phyloP scores from a whole-genome alignment of 1,284 basidiomycete genomes.

The Cryptococcus sp. region DNA sequence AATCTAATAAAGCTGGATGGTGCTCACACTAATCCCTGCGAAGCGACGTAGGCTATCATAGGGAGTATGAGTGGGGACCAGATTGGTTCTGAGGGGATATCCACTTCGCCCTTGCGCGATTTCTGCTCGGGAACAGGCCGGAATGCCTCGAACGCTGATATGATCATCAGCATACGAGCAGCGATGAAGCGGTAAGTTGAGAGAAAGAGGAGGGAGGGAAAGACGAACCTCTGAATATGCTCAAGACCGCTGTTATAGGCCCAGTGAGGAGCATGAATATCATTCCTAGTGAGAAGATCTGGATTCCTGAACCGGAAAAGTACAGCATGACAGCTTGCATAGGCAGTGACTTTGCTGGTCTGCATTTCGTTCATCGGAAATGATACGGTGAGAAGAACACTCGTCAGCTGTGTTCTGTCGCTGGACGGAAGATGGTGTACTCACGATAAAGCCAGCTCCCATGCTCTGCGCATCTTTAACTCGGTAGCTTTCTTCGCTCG shows the following conservation, averaged over 20 bases:
- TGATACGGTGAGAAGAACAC: not conserved
- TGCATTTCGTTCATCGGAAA: too few relatives aligned
- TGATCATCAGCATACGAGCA: not conserved
- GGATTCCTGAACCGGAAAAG: constrained; percentile 89
- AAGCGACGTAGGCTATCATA: constrained; percentile 49
- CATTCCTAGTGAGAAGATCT: constrained; percentile 91
- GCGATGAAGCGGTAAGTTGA: not conserved
- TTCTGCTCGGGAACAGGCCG: constrained; percentile 25
- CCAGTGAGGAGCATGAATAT: constrained; percentile 82
- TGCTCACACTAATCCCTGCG: constrained; percentile 51
- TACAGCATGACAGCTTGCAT: constrained; percentile 97
- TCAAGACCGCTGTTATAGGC: constrained; percentile 75
- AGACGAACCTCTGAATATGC: constrained; percentile 70
- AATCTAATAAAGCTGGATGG: not conserved
- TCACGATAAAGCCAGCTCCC: constrained; percentile 75
- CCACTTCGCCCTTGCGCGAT: constrained; percentile 8
- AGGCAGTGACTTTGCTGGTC: constrained; percentile 80
- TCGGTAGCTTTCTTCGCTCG: constrained; percentile 38
- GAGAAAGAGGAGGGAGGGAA: not conserved
- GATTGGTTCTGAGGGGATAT: constrained; percentile 22
- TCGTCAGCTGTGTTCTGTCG: not conserved
- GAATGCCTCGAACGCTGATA: constrained; percentile 52
- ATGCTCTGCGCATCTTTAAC: constrained; percentile 77
- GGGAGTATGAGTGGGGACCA: constrained; percentile 41
- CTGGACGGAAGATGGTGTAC: constrained; percentile 10